A percentile compares a stretch with the other conserved stretches of the same genome.
Evolutionary conservation across 2,329 filamentous ascomycete genomes (phyloP).

Genomic region (Pestalotiopsis sp.): DNA sequence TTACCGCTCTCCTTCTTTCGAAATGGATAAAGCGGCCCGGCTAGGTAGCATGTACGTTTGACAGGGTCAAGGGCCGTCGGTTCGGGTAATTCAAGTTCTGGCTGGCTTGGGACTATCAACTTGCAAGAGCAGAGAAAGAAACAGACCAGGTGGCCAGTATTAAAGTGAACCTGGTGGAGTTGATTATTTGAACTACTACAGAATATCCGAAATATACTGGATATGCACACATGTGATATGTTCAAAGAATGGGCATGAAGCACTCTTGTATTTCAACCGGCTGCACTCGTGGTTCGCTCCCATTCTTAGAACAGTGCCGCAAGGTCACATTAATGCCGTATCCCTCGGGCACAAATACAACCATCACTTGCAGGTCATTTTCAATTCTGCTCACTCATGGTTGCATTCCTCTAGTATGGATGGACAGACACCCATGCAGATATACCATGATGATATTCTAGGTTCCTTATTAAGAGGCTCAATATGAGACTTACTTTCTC

Average conservation of each 20-base stretch:
- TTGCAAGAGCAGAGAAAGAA: background rate
- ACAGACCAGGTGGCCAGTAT: background rate
- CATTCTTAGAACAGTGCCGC: background rate
- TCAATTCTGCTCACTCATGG: too few species aligned
- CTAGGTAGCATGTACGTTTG: background rate
- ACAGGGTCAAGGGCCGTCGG: background rate
- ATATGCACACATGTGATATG: background rate
- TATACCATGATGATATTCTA: too few species aligned
- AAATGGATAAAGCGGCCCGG: background rate
- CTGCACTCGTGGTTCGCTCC: background rate
- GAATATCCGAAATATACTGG: background rate
- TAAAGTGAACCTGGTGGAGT: background rate
- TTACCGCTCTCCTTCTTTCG: background rate
- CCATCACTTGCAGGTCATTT: too few species aligned
- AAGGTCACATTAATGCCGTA: background rate
- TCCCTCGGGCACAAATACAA: background rate
- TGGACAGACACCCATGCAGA: too few species aligned
- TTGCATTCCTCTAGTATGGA: too few species aligned
- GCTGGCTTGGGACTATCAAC: background rate
- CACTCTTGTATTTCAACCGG: background rate
- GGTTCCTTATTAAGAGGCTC: too few species aligned
- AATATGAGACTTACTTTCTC: conserved; percentile 59
- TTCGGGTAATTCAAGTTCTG: background rate
- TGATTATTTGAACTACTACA: background rate
- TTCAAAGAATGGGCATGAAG: background rate